Percentiles rank a stretch among this genome's conserved stretches.
Evolutionary conservation across 495 filamentous ascomycete species (phyloP).

Genomic region (Glonium stellatum): DNA sequence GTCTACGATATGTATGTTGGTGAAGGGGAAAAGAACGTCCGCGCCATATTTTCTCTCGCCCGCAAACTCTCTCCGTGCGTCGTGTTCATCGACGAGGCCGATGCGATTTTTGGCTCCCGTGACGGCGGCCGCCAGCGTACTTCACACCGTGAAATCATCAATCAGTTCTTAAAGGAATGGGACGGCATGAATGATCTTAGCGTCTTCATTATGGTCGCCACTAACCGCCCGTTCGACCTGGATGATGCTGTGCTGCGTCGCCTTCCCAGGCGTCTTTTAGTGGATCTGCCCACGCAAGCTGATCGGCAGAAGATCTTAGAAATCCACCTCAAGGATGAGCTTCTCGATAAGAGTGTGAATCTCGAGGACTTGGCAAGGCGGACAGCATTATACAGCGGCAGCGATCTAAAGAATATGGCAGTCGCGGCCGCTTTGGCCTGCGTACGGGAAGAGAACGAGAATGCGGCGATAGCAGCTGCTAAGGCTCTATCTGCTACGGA

Average conservation of each 20-base stretch:
- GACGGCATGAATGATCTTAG: constrained; percentile 81
- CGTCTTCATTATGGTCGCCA: constrained; percentile 99
- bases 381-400: constrained; percentile 93
- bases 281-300: constrained; percentile 74
- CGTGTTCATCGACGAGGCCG: constrained; percentile 95
- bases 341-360: constrained; percentile 60
- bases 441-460: constrained; percentile 73
- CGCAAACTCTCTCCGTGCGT: constrained; percentile 89
- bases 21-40: constrained; percentile 94
- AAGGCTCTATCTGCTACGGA: constrained; percentile 17
- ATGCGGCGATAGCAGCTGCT: constrained; percentile 32
- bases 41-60: constrained; percentile 83
- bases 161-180: constrained; percentile 97
- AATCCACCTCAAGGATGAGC: constrained; percentile 78
- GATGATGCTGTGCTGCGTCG: constrained; percentile 88
- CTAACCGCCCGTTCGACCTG: constrained; percentile 88
- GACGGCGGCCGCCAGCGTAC: constrained; percentile 51
- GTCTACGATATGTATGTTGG: constrained; percentile 96
- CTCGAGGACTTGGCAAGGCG: constrained; percentile 61
- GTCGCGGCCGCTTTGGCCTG: constrained; percentile 87
- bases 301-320: constrained; percentile 74
- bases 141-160: constrained; percentile 84
- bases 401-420: constrained; percentile 86
- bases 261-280: constrained; percentile 73
- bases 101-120: constrained; percentile 78